Percentiles rank a stretch among this genome's conserved stretches.
Conservation (phyloP, 805 yeast genomes). For the Lipomyces chichibuensis region DNA sequence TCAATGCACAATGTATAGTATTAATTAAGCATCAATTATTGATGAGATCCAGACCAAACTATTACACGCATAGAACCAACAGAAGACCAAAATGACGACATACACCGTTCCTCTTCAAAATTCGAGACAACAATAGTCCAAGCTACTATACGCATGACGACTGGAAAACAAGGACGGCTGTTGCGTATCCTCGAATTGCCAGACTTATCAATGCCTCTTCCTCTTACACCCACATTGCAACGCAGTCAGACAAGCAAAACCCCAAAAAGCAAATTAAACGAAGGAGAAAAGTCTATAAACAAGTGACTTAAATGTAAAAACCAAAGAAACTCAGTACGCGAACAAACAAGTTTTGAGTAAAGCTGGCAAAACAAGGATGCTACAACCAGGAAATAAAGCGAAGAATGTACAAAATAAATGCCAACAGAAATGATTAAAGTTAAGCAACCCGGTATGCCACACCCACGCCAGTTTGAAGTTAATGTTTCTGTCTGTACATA, state of each 20-base stretch:
- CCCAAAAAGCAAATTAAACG: not conserved
- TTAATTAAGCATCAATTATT: too few relatives aligned
- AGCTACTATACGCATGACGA: too few relatives aligned
- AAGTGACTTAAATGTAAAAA: not conserved
- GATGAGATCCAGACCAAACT: too few relatives aligned
- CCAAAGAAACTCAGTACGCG: not conserved
- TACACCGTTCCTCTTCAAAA: too few relatives aligned
- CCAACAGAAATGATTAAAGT: not conserved
- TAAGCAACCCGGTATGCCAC: not conserved
- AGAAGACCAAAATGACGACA: too few relatives aligned
- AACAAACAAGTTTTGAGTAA: not conserved
- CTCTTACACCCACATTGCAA: not conserved
- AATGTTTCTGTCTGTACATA: not conserved
- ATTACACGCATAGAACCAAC: too few relatives aligned
- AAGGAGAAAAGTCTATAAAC: not conserved
- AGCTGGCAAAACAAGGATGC: not conserved
- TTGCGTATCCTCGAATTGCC: not conserved
- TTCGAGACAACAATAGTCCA: too few relatives aligned
- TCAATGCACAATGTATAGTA: too few relatives aligned
- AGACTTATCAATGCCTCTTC: not conserved
- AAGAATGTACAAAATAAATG: not conserved
- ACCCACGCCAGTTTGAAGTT: not conserved
- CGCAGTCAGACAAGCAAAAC: not conserved
- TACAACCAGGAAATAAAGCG: not conserved
- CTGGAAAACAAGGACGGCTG: too few relatives aligned